Percentiles rank a stretch among this genome's conserved stretches.
These are phyloP conservation scores for Chrysoporthe cubensis DNA, from an alignment of 2,329 filamentous ascomycete genomes.

Conservation along the genomic window DNA sequence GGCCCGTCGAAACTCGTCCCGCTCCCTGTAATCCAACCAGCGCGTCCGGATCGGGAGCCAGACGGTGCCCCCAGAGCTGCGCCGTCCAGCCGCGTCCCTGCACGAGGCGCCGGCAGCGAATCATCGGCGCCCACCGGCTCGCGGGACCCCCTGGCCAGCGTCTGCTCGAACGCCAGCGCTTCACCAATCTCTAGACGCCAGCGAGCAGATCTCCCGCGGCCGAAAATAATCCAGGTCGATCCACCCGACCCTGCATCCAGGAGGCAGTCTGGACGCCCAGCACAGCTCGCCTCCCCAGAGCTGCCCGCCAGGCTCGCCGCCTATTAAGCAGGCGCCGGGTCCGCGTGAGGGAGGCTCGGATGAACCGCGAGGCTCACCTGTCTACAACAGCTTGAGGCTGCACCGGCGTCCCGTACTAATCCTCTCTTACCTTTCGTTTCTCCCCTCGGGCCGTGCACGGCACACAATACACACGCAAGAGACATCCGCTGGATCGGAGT, in stretches of 20 bases:
- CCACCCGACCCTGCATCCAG: constrained; percentile 20
- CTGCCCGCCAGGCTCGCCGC: neutral
- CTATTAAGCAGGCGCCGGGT: neutral
- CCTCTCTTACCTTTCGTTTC: neutral
- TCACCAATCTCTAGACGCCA: constrained; percentile 30
- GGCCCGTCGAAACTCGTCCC: constrained; percentile 5
- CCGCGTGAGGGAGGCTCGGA: neutral
- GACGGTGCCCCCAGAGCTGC: constrained; percentile 2
- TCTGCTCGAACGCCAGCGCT: constrained; percentile 27
- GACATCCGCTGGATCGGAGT: constrained; percentile 28
- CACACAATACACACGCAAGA: neutral
- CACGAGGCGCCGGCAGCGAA: constrained; percentile 27
- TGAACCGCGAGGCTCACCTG: constrained; percentile 5
- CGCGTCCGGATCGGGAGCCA: neutral
- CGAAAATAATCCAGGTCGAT: constrained; percentile 23
- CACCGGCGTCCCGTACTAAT: constrained; percentile 5
- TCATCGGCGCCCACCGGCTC: constrained; percentile 19
- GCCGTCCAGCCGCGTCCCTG: constrained; percentile 23
- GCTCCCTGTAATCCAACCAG: constrained; percentile 13
- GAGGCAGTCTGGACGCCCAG: neutral
- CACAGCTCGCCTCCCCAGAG: too few relatives aligned
- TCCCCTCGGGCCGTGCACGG: neutral
- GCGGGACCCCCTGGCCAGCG: constrained; percentile 18
- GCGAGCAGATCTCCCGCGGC: constrained; percentile 18
- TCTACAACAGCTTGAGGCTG: constrained; percentile 24